Evolutionary conservation across 805 yeast genomes (phyloP), one percentile per base, ranked within the genome.

Genomic region (Spathaspora hagerdaliae): DNA sequence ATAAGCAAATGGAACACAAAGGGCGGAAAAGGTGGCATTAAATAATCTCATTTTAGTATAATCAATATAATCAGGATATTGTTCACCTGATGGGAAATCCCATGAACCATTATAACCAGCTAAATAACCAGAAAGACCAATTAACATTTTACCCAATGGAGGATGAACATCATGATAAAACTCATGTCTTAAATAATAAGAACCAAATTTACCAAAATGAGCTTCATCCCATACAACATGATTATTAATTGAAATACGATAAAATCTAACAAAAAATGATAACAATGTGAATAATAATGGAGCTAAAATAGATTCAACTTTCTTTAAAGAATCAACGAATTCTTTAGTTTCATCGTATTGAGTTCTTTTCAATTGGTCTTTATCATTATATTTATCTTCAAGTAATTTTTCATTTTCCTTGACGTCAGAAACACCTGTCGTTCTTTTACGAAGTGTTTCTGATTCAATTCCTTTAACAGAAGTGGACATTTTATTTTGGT

Each of bases 141-240:
- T 82, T 41, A 87, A 68, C 83, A 87, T 80, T 58, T 87, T 87
- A 8, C 94, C 96, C 54, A 87, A 72, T 1, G 95, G 95, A 15
- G 96, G 96, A 59, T 87, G 96, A 29, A 87, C 95, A 67, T 87
- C 96, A 55, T 82, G 88, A 57, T 87, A 87, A 59, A 86, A 85
- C 56, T 86, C 90, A 58, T 83, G 89, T 61, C 83, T 78, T 52
- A 85, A 67, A 63, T 87, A 87, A 57, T 85, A 82, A 3, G 92
- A 83, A 38, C 95, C 95, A 61, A 87, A 87, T 61, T 85, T 85
- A 37, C 94, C 96, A 61, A 87, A 87, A 71, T 87, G 96, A 6
- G 95, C 94, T 63, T 87, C 96, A 68, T 87, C 96, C 96, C 96
- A 87, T 7, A 85, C 84, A 40, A 87, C 92, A 44, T 72, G 74